These are phyloP conservation scores for Stemphylium beticola DNA, from an alignment of 2,329 filamentous ascomycete species.

Conservation along the genomic window DNA sequence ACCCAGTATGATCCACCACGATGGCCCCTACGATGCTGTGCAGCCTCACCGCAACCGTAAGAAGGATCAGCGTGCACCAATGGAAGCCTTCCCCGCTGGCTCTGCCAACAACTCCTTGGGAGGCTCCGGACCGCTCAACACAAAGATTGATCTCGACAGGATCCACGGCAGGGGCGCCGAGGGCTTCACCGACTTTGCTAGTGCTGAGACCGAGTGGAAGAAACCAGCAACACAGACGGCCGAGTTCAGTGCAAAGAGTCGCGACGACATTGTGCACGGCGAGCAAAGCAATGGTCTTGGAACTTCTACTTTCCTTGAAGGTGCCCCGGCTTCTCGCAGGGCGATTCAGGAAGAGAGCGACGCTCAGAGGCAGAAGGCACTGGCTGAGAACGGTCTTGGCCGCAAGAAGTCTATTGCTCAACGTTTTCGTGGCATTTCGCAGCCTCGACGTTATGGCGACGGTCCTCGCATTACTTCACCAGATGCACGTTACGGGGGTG, in stretches of 20 bases:
- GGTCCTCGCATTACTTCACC: constrained; percentile 52
- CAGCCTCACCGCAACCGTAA: constrained; percentile 93
- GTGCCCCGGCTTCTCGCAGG: constrained; percentile 81
- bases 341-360: constrained; percentile 79
- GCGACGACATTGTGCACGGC: constrained; percentile 76
- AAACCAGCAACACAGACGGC: constrained; percentile 37
- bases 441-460: constrained; percentile 64
- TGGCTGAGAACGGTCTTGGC: constrained; percentile 62
- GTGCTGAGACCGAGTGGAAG: constrained; percentile 46
- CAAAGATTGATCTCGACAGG: constrained; percentile 80
- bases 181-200: constrained; percentile 79
- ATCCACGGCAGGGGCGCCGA: constrained; percentile 88
- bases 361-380: constrained; percentile 51
- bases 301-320: constrained; percentile 94
- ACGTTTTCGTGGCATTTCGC: constrained; percentile 84
- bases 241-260: constrained; percentile 50
- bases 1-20: constrained; percentile 92
- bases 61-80: constrained; percentile 81
- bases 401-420: constrained; percentile 96
- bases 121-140: constrained; percentile 83
- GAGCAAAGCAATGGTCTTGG: constrained; percentile 83
- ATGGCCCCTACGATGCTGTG: constrained; percentile 95
- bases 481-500: constrained; percentile 59
- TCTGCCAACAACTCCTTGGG: constrained; percentile 92
- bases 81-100: constrained; percentile 94